Conservation (phyloP, 768 basidiomycete species). For the Rhodotorula babjevae region DNA sequence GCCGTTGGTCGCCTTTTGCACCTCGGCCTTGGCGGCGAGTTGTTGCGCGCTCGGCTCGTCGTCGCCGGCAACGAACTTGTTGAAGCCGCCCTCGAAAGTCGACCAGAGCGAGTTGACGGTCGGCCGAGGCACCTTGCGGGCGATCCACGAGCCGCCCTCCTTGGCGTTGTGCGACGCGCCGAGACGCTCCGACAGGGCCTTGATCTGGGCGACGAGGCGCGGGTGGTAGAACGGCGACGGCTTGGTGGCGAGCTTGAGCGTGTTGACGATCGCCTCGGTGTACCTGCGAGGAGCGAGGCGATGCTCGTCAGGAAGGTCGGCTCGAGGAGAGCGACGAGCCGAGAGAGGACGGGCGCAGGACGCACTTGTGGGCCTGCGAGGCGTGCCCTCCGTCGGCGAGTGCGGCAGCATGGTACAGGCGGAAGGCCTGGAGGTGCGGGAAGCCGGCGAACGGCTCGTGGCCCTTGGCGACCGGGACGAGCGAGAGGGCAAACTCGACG, state of each 20-base stretch:
- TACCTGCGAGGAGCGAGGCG: constrained; percentile 59
- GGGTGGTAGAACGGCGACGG: constrained; percentile 63
- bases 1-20: constrained; percentile 47
- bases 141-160: constrained; percentile 78
- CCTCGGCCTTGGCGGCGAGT: constrained; percentile 33
- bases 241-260: constrained; percentile 53
- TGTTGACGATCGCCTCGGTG: constrained; percentile 70
- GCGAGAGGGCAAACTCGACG: constrained; percentile 67
- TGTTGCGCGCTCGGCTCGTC: constrained; percentile 51
- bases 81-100: constrained; percentile 86
- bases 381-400: constrained; percentile 79
- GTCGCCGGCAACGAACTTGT: constrained; percentile 92
- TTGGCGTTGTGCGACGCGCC: constrained; percentile 52
- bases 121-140: constrained; percentile 78
- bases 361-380: constrained; percentile 69
- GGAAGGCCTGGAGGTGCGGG: constrained; percentile 80
- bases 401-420: constrained; percentile 67
- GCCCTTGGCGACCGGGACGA: constrained; percentile 68
- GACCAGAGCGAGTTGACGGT: constrained; percentile 85
- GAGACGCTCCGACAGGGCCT: constrained; percentile 72
- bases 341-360: no score
- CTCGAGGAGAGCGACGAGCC: background rate
- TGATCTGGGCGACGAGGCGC: constrained; percentile 66
- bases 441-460: constrained; percentile 79
- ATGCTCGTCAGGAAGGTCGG: background rate